phyloP scores from a whole-genome alignment of 805 yeast genomes.

The Candida endomychidarum region DNA sequence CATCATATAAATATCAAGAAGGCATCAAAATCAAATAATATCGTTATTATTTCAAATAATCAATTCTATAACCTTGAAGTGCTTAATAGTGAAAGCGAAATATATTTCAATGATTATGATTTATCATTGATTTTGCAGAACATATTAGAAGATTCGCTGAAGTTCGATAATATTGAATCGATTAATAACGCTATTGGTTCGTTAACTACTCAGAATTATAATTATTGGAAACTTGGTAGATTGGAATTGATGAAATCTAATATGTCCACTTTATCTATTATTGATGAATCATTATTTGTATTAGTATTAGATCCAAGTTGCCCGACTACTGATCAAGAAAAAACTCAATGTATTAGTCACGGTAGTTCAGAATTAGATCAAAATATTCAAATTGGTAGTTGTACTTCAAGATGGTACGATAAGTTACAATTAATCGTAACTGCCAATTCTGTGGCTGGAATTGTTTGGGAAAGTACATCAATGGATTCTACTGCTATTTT shows the following conservation, averaged over 20 bases:
- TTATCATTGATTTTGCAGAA: slow-evolving; percentile 43
- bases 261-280: slow-evolving; percentile 29
- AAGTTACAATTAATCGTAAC: slow-evolving; percentile 55
- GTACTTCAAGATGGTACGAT: slow-evolving; percentile 61
- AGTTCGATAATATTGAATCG: slow-evolving; percentile 35
- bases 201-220: slow-evolving; percentile 53
- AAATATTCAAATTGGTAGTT: slow-evolving; percentile 53
- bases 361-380: slow-evolving; percentile 46
- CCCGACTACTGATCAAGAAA: slow-evolving; percentile 48
- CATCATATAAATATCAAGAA: slow-evolving; percentile 32
- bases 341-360: slow-evolving; percentile 50
- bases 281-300: slow-evolving; percentile 54
- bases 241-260: slow-evolving; percentile 41
- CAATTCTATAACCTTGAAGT: slow-evolving; percentile 54
- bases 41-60: slow-evolving; percentile 49
- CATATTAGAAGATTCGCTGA: slow-evolving; percentile 40
- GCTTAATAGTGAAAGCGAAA: slow-evolving; percentile 33
- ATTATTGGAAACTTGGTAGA: slow-evolving; percentile 50
- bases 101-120: slow-evolving; percentile 57
- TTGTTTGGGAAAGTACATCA: slow-evolving; percentile 57
- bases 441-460: slow-evolving; percentile 56
- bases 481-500: slow-evolving; percentile 61
- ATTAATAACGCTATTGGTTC: slow-evolving; percentile 52
- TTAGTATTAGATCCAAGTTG: slow-evolving; percentile 50
- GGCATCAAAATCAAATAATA: slow-evolving; percentile 42